These are phyloP conservation scores for Fraxinus albicans DNA, from an alignment of 305 asterid genomes.

Conservation along the genomic window DNA sequence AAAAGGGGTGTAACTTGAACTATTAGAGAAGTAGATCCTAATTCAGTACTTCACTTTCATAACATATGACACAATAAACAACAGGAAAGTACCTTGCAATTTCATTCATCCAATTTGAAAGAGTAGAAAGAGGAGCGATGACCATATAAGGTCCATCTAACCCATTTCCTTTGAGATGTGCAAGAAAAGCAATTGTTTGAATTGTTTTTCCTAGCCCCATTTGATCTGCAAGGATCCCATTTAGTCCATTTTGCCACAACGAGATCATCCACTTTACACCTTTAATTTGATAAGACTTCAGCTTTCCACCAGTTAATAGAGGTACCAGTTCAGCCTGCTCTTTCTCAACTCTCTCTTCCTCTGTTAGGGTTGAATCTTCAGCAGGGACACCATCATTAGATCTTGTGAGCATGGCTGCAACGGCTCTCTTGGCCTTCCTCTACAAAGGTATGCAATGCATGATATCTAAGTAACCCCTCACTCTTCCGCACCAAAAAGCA, in stretches of 20 bases:
- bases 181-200: constrained; percentile 91
- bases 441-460: constrained; percentile 23
- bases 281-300: constrained; percentile 84
- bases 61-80: not conserved
- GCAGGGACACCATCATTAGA: constrained; percentile 57
- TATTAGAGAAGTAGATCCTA: not conserved
- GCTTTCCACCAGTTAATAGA: constrained; percentile 84
- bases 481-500: not conserved
- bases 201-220: constrained; percentile 99
- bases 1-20: not conserved
- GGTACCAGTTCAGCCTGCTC: constrained; percentile 92
- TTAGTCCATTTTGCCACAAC: constrained; percentile 96
- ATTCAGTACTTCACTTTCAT: not conserved
- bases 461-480: not conserved
- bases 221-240: constrained; percentile 98
- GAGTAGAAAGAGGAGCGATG: constrained; percentile 94
- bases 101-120: constrained; percentile 94
- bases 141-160: constrained; percentile 86
- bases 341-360: constrained; percentile 63
- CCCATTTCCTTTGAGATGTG: constrained; percentile 94
- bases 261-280: constrained; percentile 99
- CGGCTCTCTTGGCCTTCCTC: constrained; percentile 92
- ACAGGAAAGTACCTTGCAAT: constrained; percentile 54
- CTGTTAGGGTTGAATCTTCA: constrained; percentile 66
- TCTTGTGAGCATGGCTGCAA: constrained; percentile 91